Evolutionary conservation across 805 yeast species (phyloP).

Genomic region (Candida silvicultrix): DNA sequence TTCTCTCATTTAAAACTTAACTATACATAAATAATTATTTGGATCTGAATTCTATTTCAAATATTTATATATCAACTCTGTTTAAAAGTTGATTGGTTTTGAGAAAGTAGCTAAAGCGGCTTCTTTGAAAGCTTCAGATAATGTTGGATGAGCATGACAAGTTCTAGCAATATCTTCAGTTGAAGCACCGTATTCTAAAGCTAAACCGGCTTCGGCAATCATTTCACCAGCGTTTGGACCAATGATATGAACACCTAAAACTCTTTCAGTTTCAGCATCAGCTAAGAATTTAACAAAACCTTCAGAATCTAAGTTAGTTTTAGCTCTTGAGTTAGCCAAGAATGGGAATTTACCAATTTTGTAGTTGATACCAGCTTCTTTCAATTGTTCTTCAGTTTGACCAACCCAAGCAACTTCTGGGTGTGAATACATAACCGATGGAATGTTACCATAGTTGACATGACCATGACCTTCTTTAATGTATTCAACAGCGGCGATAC

Average conservation of each 20-base stretch:
- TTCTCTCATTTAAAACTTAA: not conserved
- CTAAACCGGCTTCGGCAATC: slow-evolving; percentile 98
- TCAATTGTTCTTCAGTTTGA: slow-evolving; percentile 88
- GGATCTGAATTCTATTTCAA: slow-evolving; percentile 1
- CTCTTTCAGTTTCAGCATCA: slow-evolving; percentile 95
- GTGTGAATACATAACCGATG: slow-evolving; percentile 98
- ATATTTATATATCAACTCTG: no score
- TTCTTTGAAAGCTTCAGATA: slow-evolving; percentile 97
- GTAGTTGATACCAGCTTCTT: slow-evolving; percentile 86
- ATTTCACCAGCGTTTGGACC: slow-evolving; percentile 99
- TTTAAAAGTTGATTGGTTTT: slow-evolving; percentile 82
- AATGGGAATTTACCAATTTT: slow-evolving; percentile 98
- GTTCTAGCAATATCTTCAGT: slow-evolving; percentile 97
- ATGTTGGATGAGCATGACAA: slow-evolving; percentile 98
- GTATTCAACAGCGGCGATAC: slow-evolving; percentile 96
- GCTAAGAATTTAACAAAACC: slow-evolving; percentile 95
- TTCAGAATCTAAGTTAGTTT: slow-evolving; percentile 94
- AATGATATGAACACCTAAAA: slow-evolving; percentile 92
- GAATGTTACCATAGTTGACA: slow-evolving; percentile 96
- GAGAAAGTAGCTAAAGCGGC: slow-evolving; percentile 90
- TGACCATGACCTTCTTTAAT: slow-evolving; percentile 93
- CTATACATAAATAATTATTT: not conserved
- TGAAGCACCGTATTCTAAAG: slow-evolving; percentile 97
- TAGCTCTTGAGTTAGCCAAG: slow-evolving; percentile 98
- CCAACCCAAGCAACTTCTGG: slow-evolving; percentile 99